These are phyloP conservation scores for Hamigera avellanea DNA, from an alignment of 495 filamentous ascomycete genomes.

Conservation along the genomic window DNA sequence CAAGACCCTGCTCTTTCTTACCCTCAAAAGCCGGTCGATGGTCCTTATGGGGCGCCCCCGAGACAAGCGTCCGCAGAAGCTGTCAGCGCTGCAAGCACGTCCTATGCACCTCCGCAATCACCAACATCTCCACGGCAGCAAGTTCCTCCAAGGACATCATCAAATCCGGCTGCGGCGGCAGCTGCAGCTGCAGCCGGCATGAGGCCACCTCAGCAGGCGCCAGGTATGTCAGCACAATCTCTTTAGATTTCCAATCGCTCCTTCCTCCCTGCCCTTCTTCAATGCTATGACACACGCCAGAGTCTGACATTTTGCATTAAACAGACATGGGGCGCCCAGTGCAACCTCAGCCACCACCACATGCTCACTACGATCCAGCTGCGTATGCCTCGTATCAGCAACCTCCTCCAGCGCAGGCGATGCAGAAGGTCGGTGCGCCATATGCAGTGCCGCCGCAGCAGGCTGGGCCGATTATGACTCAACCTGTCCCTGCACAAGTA, in stretches of 20 bases:
- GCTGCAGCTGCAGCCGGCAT: constrained; percentile 24
- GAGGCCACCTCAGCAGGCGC: constrained; percentile 16
- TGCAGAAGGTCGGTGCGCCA: constrained; percentile 12
- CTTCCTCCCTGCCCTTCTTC: no score
- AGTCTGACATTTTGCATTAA: neutral
- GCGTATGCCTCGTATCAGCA: constrained; percentile 55
- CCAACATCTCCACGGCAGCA: constrained; percentile 26
- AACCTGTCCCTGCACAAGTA: constrained; percentile 19
- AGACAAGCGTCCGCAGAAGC: constrained; percentile 35
- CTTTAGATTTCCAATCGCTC: constrained; percentile 1
- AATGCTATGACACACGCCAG: no score
- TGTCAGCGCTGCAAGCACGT: constrained; percentile 34
- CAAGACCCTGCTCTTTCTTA: constrained; percentile 33
- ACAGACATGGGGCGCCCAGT: constrained; percentile 24
- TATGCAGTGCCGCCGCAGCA: constrained; percentile 29
- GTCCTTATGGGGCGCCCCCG: constrained; percentile 31
- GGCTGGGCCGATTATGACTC: constrained; percentile 14
- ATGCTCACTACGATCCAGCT: constrained; percentile 60
- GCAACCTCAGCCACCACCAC: constrained; percentile 39
- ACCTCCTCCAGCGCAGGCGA: constrained; percentile 8
- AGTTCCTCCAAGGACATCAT: constrained; percentile 20
- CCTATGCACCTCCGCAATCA: constrained; percentile 32
- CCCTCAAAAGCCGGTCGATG: constrained; percentile 35
- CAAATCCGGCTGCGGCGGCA: constrained; percentile 20
- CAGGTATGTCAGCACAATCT: constrained; percentile 19